phyloP scores from a whole-genome alignment of 352 stramenopile species.

The Pythium brassicae region DNA sequence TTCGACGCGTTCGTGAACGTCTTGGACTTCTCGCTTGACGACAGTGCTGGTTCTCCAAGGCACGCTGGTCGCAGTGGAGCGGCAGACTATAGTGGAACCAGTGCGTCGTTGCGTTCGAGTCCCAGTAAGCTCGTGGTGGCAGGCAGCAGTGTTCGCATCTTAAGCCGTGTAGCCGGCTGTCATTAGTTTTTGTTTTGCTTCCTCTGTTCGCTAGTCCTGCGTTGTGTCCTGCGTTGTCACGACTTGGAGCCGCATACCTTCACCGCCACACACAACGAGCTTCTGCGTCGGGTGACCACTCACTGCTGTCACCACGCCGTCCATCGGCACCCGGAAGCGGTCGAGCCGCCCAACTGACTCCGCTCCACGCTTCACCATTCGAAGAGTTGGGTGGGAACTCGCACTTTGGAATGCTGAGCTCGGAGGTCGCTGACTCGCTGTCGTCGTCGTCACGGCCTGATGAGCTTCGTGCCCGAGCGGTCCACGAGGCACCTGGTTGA shows the following conservation, averaged over 20 bases:
- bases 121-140: no score
- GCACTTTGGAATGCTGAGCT: no score
- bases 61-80: no score
- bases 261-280: conserved; percentile 40
- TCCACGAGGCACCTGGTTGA: conserved; percentile 28
- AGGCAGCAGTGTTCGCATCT: no score
- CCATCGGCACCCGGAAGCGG: conserved; percentile 46
- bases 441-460: neutral
- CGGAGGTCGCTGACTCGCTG: neutral
- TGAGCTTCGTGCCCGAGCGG: neutral
- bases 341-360: conserved; percentile 28
- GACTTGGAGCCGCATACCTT: conserved; percentile 34
- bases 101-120: no score
- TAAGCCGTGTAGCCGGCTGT: no score
- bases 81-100: no score
- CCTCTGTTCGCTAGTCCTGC: no score
- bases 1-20: conserved; percentile 67
- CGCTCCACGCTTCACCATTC: neutral
- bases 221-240: conserved; percentile 12
- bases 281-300: conserved; percentile 38
- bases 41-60: conserved; percentile 4
- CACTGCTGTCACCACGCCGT: conserved; percentile 39
- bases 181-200: no score
- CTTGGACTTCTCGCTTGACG: conserved; percentile 55
- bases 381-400: no score